phyloP scores from a whole-genome alignment of 768 basidiomycete species.

The Nidularia pulvinata region DNA sequence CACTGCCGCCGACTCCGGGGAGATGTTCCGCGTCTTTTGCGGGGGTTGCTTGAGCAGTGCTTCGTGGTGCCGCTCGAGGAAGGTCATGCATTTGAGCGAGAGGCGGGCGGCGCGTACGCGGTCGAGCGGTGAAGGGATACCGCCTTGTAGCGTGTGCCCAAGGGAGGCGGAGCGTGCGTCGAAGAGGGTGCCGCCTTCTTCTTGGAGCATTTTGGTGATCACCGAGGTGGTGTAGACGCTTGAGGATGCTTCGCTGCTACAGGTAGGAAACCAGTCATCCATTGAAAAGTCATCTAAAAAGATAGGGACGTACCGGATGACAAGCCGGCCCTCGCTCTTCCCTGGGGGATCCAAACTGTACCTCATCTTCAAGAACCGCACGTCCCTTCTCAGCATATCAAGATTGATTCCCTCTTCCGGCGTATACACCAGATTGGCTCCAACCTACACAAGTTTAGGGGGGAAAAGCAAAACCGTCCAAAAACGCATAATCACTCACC shows the following conservation, averaged over 20 bases:
- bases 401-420: conserved; percentile 91
- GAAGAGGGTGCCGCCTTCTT: conserved; percentile 91
- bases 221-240: conserved; percentile 89
- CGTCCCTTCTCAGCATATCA: conserved; percentile 79
- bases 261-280: conserved; percentile 1
- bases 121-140: conserved; percentile 93
- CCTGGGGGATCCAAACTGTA: conserved; percentile 88
- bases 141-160: conserved; percentile 97
- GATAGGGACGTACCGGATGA: conserved; percentile 68
- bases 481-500: conserved; percentile 44
- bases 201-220: conserved; percentile 91
- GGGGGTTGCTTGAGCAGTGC: conserved; percentile 44
- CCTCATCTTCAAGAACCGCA: conserved; percentile 84
- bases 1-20: conserved; percentile 74
- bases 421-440: conserved; percentile 92
- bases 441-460: conserved; percentile 52
- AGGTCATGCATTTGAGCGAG: conserved; percentile 90
- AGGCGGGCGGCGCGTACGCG: conserved; percentile 90
- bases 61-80: conserved; percentile 84
- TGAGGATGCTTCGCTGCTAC: conserved; percentile 86
- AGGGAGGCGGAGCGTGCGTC: conserved; percentile 96
- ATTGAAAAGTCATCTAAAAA: background rate
- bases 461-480: background rate
- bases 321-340: conserved; percentile 89
- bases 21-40: conserved; percentile 51